Evolutionary conservation across 2,329 filamentous ascomycete genomes (phyloP).

Genomic region (Ceratocystis papillata): DNA sequence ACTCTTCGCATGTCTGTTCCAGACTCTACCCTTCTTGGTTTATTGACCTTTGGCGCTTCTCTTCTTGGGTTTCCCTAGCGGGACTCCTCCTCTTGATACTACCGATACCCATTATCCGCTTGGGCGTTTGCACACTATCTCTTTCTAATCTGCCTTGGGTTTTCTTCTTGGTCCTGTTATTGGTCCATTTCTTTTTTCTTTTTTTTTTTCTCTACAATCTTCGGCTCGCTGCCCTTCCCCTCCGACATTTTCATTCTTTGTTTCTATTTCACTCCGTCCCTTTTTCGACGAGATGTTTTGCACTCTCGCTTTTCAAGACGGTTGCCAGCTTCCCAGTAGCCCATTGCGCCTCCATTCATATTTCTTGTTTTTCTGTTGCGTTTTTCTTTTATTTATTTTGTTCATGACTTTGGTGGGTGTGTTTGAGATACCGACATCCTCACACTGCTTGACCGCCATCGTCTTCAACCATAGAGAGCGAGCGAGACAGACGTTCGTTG

Average conservation of each 20-base stretch:
- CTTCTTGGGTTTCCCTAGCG: too few species aligned
- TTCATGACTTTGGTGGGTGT: background rate
- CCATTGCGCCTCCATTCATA: slow-evolving; percentile 24
- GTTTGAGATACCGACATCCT: background rate
- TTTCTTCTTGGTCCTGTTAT: too few species aligned
- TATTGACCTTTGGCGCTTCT: too few species aligned
- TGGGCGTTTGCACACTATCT: too few species aligned
- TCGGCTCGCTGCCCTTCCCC: too few species aligned
- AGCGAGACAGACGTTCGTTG: slow-evolving; percentile 12
- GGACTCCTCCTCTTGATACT: too few species aligned
- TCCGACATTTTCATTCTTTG: slow-evolving; percentile 4
- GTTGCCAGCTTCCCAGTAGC: slow-evolving; percentile 26
- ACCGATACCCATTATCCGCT: too few species aligned
- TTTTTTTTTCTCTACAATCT: too few species aligned
- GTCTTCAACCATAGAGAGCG: slow-evolving; percentile 16
- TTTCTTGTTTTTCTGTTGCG: slow-evolving; percentile 24
- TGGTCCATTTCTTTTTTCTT: too few species aligned
- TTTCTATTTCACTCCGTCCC: slow-evolving; percentile 22
- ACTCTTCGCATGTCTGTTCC: too few species aligned
- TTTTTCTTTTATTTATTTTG: background rate
- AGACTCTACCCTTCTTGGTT: too few species aligned
- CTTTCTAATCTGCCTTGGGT: too few species aligned
- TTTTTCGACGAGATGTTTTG: slow-evolving; percentile 29
- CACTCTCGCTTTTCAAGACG: slow-evolving; percentile 28
- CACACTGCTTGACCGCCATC: background rate